Base-by-base conservation (phyloP, 2,329 filamentous ascomycete species). In the Colletotrichum agaves region DNA sequence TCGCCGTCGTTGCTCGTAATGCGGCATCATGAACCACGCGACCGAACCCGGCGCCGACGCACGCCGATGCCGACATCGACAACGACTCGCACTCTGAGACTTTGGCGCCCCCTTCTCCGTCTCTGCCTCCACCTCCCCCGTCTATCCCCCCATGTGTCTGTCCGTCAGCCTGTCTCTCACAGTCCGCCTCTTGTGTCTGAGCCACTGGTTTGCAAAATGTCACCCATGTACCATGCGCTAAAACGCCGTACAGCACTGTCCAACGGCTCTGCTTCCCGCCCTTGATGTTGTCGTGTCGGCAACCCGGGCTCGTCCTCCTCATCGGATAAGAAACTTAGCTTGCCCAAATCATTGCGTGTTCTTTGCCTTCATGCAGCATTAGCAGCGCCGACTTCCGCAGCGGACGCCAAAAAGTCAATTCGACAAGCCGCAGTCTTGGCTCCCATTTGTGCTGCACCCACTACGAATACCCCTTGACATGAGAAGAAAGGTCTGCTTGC, bases 351-450 rank as follows among this genome's bases (percentile, higher is more conserved):
- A 31, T 11, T 37, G 15, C n/a, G 12, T 61, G 19, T 35, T 15
- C 23, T 39, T 21, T 33, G 37, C 15, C 37, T 52, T 61, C 46
- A 44, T 52, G 46, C 57, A 61, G 37, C 56, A 52, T 12, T 33
- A n/a, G 56, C 59, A 23, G 19, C n/a, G 21, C 61, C 43, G 41
- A 23, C n/a, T 23, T 21, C 43, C 55, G 43, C 43, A 55, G 35
- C 53, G 53, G 53, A 27, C 52, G 35, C 52, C 35, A 37, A 56
- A 41, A 56, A 43, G 15, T 50, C 62, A 21, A 56, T 56, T 17
- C 41, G 35, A 11, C 33, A 35, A 59, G 10, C 39, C 56, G 31
- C 49, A 64, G 43, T 21, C 52, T 67, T 58, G 50, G 44, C 64
- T 44, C 17, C 21, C 23, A 21, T 27, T 37, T 39, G 57, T 15